Evolutionary conservation across 2,329 filamentous ascomycete genomes (phyloP).

Genomic region (Fusarium multiceps): DNA sequence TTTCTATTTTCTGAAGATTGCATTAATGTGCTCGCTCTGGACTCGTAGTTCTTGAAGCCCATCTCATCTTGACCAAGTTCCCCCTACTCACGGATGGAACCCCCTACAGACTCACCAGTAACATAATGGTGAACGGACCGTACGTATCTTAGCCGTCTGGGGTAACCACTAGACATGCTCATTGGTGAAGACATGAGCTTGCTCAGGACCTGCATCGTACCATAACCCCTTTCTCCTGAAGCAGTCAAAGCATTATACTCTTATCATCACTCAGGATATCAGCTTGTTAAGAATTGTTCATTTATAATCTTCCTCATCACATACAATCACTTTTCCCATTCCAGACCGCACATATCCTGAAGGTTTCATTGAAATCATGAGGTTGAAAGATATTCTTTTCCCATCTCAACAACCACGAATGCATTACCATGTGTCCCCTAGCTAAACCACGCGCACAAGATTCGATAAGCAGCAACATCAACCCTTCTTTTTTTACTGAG

Average conservation of each 20-base stretch:
- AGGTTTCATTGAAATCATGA: slow-evolving; percentile 47
- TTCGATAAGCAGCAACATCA: slow-evolving; percentile 43
- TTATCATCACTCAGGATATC: no score
- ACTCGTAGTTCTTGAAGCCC: no score
- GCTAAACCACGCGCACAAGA: slow-evolving; percentile 47
- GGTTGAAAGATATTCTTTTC: slow-evolving; percentile 31
- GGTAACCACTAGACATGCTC: neutral
- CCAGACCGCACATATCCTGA: slow-evolving; percentile 34
- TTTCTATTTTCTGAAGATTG: no score
- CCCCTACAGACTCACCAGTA: neutral
- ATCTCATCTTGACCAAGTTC: neutral
- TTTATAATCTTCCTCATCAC: slow-evolving; percentile 16
- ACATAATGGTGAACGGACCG: neutral
- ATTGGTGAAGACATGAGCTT: neutral
- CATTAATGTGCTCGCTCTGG: no score
- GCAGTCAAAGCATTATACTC: neutral
- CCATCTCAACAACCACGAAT: slow-evolving; percentile 41
- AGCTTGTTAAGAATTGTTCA: slow-evolving; percentile 9
- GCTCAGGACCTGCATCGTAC: neutral
- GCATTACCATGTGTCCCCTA: slow-evolving; percentile 48
- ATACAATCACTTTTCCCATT: slow-evolving; percentile 41
- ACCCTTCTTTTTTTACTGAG: slow-evolving; percentile 50
- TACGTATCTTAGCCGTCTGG: neutral
- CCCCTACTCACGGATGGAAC: neutral
- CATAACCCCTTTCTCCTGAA: no score